Percentiles rank a stretch among this genome's conserved stretches.
phyloP scores from a whole-genome alignment of 352 stramenopile genomes.

The Plasmopara viticola region DNA sequence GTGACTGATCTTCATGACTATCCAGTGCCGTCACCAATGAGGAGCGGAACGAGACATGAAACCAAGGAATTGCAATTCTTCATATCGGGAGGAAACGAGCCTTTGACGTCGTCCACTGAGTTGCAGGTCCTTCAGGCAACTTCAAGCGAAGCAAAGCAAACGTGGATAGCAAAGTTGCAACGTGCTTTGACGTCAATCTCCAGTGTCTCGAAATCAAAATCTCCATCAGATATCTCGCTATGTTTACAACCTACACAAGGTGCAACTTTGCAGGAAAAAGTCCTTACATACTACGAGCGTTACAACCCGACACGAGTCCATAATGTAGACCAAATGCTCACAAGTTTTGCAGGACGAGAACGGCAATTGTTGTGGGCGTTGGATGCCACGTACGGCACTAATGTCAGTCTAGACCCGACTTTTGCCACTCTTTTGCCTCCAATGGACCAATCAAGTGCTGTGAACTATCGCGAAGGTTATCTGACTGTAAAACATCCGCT shows the following conservation, averaged over 20 bases:
- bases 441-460: neutral
- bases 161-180: conserved; percentile 52
- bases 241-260: conserved; percentile 2
- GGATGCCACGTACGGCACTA: conserved; percentile 56
- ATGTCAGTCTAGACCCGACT: conserved; percentile 25
- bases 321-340: conserved; percentile 68
- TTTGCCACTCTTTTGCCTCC: conserved; percentile 25
- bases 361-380: conserved; percentile 48
- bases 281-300: conserved; percentile 88
- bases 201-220: neutral
- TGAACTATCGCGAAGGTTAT: conserved; percentile 27
- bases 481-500: conserved; percentile 36
- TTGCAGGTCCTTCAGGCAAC: conserved; percentile 32
- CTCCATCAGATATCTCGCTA: neutral
- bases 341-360: conserved; percentile 56
- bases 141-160: conserved; percentile 38
- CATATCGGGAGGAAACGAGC: conserved; percentile 17
- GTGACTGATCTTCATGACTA: conserved; percentile 44
- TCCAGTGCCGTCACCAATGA: conserved; percentile 25
- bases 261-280: conserved; percentile 30
- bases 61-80: conserved; percentile 23
- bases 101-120: conserved; percentile 6
- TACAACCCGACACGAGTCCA: conserved; percentile 85
- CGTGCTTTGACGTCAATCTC: conserved; percentile 24
- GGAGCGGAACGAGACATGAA: conserved; percentile 9